phyloP scores from a whole-genome alignment of 1,139 yeast species.

The Suhomyces kunorum region DNA sequence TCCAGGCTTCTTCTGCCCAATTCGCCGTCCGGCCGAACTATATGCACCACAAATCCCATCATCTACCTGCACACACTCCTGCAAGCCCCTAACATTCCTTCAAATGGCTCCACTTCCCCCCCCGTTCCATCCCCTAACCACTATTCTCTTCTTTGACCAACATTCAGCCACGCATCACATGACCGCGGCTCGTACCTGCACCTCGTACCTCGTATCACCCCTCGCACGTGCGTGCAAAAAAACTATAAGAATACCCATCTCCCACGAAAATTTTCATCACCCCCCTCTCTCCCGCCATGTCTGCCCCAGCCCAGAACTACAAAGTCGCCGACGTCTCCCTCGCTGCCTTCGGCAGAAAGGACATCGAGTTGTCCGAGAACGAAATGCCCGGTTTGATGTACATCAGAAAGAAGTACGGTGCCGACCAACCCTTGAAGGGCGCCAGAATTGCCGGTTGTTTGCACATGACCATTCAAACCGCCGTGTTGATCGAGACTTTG shows the following conservation, averaged over 20 bases:
- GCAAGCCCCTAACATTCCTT: too few relatives aligned
- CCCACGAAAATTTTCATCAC: constrained; percentile 8
- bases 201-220: neutral
- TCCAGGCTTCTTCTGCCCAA: too few relatives aligned
- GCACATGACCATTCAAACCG: constrained; percentile 99
- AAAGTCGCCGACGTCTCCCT: constrained; percentile 98
- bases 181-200: neutral
- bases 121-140: too few relatives aligned
- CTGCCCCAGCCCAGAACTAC: constrained; percentile 51
- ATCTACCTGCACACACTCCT: too few relatives aligned
- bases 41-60: too few relatives aligned
- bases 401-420: constrained; percentile 92
- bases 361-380: constrained; percentile 97
- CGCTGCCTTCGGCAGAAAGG: constrained; percentile 99
- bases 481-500: constrained; percentile 96
- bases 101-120: too few relatives aligned
- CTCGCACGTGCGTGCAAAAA: constrained; percentile 6
- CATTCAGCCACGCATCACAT: constrained; percentile 1
- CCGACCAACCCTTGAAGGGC: constrained; percentile 93
- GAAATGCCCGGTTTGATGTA: constrained; percentile 99
- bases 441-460: constrained; percentile 99
- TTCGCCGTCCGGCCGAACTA: too few relatives aligned
- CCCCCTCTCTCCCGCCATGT: constrained; percentile 10
- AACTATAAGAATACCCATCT: constrained; percentile 8
- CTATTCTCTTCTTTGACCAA: too few relatives aligned